Evolutionary conservation across 2,329 filamentous ascomycete species (phyloP), one percentile per base, ranked within the genome.

Genomic region (Boeremia lycopersici): DNA sequence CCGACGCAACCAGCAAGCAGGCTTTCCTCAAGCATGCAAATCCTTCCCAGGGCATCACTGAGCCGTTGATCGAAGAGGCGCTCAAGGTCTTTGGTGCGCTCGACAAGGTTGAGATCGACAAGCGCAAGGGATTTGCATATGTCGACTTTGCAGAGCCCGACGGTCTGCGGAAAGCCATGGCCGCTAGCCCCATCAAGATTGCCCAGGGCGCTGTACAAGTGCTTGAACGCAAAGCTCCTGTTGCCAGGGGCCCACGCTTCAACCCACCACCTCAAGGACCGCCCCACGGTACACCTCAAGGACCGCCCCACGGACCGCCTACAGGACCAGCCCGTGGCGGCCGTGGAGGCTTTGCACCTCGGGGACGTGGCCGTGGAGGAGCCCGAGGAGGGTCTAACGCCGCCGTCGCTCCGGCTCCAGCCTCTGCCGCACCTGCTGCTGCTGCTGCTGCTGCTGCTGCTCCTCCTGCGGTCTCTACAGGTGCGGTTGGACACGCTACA

Each of bases 91-190:
- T 91, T 64, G 93, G 93, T 1, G 74, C 84, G 1, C 84, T 97
- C 40, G 85, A 85, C 0, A 89, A 86, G 61, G 90, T 96, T 15
- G 93, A 97, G 66, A 93, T 98, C 48, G 93, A 98, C 72, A 93
- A 92, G 74, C 89, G 93, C 68, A 97, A 97, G 74, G 92, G 92
- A 0, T 96, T 96, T 67, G 93, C 92, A 2, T 96, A 97, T 71
- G 88, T 96, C 34, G 90, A 96, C 60, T 98, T 97, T 77, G 83
- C 84, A 9, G 87, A 91, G 19, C 82, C 88, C 0, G 86, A 87
- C 8, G 82, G 84, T 9, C 80, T 98, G 25, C 84, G 85, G 65
- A 91, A 90, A 68, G 93, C 93, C 5, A 86, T 96, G 69, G 83
- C 86, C 13, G 90, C 89, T 11, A 96, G 91, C 68, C 91, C 90